A percentile compares a stretch with the other conserved stretches of the same genome.
Evolutionary conservation across 805 yeast species (phyloP).

Genomic region (Yamadazyma akitaensis): DNA sequence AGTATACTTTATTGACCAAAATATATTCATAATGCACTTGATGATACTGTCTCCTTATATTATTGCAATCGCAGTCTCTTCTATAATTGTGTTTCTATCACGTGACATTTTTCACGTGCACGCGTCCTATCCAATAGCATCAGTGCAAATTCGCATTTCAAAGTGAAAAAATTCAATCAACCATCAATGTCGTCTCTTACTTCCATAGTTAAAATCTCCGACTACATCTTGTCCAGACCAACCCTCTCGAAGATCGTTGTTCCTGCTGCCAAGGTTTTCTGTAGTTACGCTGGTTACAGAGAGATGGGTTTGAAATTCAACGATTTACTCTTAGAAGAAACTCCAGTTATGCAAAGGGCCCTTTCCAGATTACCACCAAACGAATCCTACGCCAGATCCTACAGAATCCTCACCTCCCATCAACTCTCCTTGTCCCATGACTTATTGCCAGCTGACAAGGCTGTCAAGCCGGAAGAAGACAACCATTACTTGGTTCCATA

Average conservation of each 20-base stretch:
- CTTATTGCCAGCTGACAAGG: slow-evolving; percentile 76
- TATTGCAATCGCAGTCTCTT: too few species aligned
- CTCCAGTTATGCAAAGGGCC: slow-evolving; percentile 81
- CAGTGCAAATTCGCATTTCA: slow-evolving; percentile 13
- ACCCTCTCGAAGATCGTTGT: slow-evolving; percentile 67
- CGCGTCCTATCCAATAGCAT: slow-evolving; percentile 24
- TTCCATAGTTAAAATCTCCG: slow-evolving; percentile 68
- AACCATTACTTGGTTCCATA: slow-evolving; percentile 80
- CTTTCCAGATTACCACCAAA: slow-evolving; percentile 79
- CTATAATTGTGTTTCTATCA: not conserved
- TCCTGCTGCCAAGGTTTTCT: slow-evolving; percentile 77
- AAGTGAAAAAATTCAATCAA: slow-evolving; percentile 4
- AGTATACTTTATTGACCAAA: too few species aligned
- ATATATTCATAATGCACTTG: too few species aligned
- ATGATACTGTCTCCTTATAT: not conserved
- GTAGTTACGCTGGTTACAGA: slow-evolving; percentile 85
- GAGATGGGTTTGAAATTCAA: slow-evolving; percentile 87
- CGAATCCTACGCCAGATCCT: slow-evolving; percentile 86
- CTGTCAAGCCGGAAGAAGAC: slow-evolving; percentile 77
- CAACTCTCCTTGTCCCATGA: slow-evolving; percentile 84
- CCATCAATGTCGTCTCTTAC: slow-evolving; percentile 56
- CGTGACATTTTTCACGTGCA: slow-evolving; percentile 7
- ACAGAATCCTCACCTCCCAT: slow-evolving; percentile 87
- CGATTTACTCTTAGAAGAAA: slow-evolving; percentile 86
- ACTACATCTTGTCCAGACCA: slow-evolving; percentile 79